A percentile compares a stretch with the other conserved stretches of the same genome.
These are phyloP conservation scores for Kwoniella dendrophila DNA, from an alignment of 768 basidiomycete species.

Conservation along the genomic window DNA sequence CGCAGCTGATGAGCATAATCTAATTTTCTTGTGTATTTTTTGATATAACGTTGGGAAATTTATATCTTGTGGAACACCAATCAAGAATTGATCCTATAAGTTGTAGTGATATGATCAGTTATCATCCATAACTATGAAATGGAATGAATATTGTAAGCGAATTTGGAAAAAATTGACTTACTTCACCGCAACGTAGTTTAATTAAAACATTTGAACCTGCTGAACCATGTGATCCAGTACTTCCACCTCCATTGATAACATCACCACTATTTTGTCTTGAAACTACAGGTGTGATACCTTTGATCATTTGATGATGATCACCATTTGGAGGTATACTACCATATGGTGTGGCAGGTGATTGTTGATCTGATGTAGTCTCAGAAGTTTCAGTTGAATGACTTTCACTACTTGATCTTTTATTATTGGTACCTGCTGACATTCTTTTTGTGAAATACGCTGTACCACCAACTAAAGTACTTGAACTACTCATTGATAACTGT, in stretches of 20 bases:
- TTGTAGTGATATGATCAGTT: background rate
- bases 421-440: conserved; percentile 36
- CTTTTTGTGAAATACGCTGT: conserved; percentile 43
- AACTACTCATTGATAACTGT: conserved; percentile 21
- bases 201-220: conserved; percentile 69
- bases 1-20: conserved; percentile 76
- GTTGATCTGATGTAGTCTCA: conserved; percentile 61
- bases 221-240: no score
- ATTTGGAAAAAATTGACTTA: conserved; percentile 24
- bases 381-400: conserved; percentile 59
- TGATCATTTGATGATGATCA: conserved; percentile 6
- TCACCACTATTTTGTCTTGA: conserved; percentile 33
- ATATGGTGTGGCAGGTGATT: conserved; percentile 59
- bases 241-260: no score
- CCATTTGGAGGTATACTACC: conserved; percentile 33
- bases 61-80: conserved; percentile 78
- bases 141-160: no score
- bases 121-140: background rate
- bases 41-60: conserved; percentile 82
- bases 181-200: conserved; percentile 84
- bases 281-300: conserved; percentile 23
- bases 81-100: conserved; percentile 81
- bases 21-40: conserved; percentile 88
- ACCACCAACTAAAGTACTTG: conserved; percentile 39
- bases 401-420: conserved; percentile 49